Base-by-base conservation (phyloP, 2,329 filamentous ascomycete genomes). In the Aspergillus sojae region DNA sequence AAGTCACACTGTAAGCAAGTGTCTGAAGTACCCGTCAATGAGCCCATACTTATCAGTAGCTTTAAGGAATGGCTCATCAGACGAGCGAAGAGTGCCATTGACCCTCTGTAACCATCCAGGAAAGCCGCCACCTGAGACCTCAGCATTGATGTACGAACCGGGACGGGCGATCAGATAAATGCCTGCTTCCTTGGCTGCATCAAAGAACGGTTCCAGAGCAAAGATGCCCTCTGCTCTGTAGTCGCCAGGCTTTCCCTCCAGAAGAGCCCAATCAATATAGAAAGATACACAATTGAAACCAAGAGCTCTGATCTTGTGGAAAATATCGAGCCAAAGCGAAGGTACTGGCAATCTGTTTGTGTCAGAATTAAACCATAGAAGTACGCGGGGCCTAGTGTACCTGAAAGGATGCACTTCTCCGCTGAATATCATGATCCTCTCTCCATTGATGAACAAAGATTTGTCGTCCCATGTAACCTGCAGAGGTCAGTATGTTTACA, bases 201-300 rank as follows among this genome's bases (percentile, higher is more conserved):
- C 87, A 68, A 94, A 93, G 78, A 95, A 93, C 0, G 89, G 88
- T 67, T 92, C 85, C 4, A 91, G 81, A 16, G 85, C 88, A 70
- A 94, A 92, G 19, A 93, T 83, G 0, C 91, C 92, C 2, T 92
- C 87, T 1, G 88, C 89, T 10, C 81, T 82, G 71, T 92, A 93
- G 4, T 87, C 81, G 1, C 91, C 92, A 0, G 83, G 88, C 63
- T 89, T 89, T 2, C 90, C 91, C 74, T 95, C 92, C 0, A 93
- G 76, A 2, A 94, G 79, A 3, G 89, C 90, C 92, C 91, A 96
- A 70, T 93, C 85, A 7, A 89, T 83, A 71, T 94, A 94, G 75
- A 94, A 93, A 0, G 90, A 93, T 1, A 94, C 89, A 52, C 87
- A 85, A 70, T 91, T 94, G 78, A 93, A 94, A 0, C 92, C 92